Evolutionary conservation across 2,329 filamentous ascomycete species (phyloP).

Genomic region (Aspergillus fumigatus): DNA sequence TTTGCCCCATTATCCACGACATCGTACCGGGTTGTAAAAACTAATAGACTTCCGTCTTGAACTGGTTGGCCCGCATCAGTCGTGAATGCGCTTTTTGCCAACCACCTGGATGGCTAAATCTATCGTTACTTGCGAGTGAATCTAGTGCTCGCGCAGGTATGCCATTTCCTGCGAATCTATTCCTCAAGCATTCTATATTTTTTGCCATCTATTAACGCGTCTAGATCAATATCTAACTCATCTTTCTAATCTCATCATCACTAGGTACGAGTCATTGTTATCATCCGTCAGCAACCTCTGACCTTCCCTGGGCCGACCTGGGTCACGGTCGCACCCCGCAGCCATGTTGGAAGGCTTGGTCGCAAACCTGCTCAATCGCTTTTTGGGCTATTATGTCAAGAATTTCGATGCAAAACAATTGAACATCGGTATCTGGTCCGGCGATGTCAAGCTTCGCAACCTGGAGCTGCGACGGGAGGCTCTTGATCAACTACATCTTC

Average conservation of each 20-base stretch:
- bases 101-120: slow-evolving; percentile 27
- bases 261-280: not conserved
- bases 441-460: slow-evolving; percentile 91
- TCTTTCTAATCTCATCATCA: slow-evolving; percentile 8
- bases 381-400: slow-evolving; percentile 99
- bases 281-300: not conserved
- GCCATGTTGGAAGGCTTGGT: slow-evolving; percentile 96
- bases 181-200: not conserved
- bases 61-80: slow-evolving; percentile 18
- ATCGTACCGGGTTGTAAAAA: not conserved
- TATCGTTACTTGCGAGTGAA: slow-evolving; percentile 16
- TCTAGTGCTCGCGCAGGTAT: slow-evolving; percentile 17
- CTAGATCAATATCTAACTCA: slow-evolving; percentile 7
- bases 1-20: not conserved
- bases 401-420: slow-evolving; percentile 98
- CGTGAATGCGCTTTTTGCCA: slow-evolving; percentile 23
- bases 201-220: slow-evolving; percentile 2
- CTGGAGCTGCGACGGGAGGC: slow-evolving; percentile 91
- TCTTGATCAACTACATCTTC: slow-evolving; percentile 92
- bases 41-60: slow-evolving; percentile 11
- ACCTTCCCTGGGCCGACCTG: slow-evolving; percentile 54
- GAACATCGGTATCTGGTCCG: slow-evolving; percentile 98
- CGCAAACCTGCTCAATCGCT: slow-evolving; percentile 95
- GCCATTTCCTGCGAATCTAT: not conserved
- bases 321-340: slow-evolving; percentile 62